phyloP scores from a whole-genome alignment of 139 green algal species.

The Coccomyxa sp. region DNA sequence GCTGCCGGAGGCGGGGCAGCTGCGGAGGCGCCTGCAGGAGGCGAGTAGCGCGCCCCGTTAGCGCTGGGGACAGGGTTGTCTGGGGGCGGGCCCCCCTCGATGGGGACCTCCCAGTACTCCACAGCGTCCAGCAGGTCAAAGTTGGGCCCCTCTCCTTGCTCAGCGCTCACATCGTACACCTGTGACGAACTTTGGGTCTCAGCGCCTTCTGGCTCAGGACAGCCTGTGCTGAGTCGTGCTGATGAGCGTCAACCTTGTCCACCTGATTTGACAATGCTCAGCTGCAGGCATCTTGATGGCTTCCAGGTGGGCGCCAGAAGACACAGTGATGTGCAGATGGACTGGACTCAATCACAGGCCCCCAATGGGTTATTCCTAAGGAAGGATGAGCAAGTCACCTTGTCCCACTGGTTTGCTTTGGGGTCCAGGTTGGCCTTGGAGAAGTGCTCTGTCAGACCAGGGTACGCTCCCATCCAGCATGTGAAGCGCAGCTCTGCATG shows the following conservation, averaged over 20 bases:
- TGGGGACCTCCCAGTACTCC: conserved; percentile 43
- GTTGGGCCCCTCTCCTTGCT: conserved; percentile 23
- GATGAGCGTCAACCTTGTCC: no score
- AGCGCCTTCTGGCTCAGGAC: no score
- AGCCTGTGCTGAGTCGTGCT: no score
- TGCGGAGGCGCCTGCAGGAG: not conserved
- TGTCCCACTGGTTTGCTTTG: conserved; percentile 49
- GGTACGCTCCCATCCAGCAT: conserved; percentile 60
- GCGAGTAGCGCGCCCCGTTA: conserved; percentile 23
- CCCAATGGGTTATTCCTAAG: no score
- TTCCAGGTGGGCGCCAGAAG: not conserved
- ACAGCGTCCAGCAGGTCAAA: conserved; percentile 35
- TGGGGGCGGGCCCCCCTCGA: conserved; percentile 18
- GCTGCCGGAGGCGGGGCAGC: not conserved
- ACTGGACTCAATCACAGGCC: not conserved
- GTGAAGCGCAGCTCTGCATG: conserved; percentile 41
- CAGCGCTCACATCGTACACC: conserved; percentile 30
- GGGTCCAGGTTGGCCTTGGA: conserved; percentile 53
- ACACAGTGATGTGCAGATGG: no score
- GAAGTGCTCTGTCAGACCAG: conserved; percentile 47
- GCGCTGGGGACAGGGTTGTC: conserved; percentile 39
- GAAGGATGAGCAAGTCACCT: no score
- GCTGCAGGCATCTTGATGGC: not conserved
- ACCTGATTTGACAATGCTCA: no score
- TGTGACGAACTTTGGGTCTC: no score